Conservation (phyloP, 2,329 filamentous ascomycete genomes). For the Xylaria sp. region DNA sequence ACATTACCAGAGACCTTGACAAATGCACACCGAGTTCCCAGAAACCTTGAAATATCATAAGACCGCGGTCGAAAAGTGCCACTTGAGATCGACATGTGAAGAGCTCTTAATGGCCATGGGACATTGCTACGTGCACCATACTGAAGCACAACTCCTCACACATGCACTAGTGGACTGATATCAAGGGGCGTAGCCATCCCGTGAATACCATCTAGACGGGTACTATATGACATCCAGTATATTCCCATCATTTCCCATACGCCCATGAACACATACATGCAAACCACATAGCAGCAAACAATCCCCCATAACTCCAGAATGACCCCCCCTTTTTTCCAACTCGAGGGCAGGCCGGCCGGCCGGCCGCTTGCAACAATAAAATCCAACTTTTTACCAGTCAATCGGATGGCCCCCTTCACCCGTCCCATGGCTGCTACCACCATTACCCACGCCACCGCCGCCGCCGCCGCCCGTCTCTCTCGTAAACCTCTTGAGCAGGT, state of each 20-base stretch:
- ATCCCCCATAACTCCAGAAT: background rate
- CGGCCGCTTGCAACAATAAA: background rate
- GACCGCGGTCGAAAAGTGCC: too few species aligned
- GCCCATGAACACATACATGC: background rate
- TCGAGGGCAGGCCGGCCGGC: background rate
- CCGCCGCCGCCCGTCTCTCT: conserved; percentile 16
- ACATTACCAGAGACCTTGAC: too few species aligned
- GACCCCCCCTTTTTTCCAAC: background rate
- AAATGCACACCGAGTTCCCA: too few species aligned
- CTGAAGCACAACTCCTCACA: too few species aligned
- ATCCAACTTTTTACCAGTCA: background rate
- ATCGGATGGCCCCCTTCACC: conserved; percentile 22
- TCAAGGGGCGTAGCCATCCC: too few species aligned
- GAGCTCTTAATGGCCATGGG: too few species aligned
- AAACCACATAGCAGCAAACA: background rate
- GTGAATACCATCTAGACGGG: too few species aligned
- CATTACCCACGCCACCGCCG: conserved; percentile 1
- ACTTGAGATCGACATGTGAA: too few species aligned
- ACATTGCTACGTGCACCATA: too few species aligned
- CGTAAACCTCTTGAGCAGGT: conserved; percentile 42
- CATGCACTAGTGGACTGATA: too few species aligned
- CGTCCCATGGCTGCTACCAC: background rate
- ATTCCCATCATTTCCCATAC: conserved; percentile 17
- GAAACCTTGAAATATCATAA: too few species aligned
- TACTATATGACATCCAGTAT: too few species aligned